These are phyloP conservation scores for Thuja plicata DNA, from an alignment of 83 land plant genomes.

Conservation along the genomic window DNA sequence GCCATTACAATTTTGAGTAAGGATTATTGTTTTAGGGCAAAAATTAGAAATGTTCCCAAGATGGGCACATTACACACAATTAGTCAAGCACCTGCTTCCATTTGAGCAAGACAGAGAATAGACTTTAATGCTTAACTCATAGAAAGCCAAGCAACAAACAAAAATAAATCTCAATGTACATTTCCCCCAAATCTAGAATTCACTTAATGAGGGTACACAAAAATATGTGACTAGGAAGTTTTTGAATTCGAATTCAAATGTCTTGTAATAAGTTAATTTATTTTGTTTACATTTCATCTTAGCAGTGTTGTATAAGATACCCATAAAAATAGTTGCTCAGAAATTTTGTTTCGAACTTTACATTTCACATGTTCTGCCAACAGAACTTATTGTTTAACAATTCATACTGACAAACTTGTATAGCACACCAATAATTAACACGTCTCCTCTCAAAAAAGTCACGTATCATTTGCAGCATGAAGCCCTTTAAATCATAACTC, in stretches of 20 bases:
- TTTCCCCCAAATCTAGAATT: neutral
- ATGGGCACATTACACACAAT: neutral
- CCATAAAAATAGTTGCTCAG: neutral
- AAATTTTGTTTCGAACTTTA: neutral
- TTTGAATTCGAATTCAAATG: too few species aligned
- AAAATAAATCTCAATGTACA: neutral
- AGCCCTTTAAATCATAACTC: neutral
- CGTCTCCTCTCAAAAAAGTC: neutral
- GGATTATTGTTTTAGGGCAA: too few species aligned
- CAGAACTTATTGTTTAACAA: neutral
- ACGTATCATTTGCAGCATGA: too few species aligned
- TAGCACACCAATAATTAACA: neutral
- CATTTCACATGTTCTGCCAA: neutral
- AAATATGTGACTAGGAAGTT: too few species aligned
- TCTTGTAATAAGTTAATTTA: too few species aligned
- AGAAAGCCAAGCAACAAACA: neutral
- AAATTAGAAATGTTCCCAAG: too few species aligned
- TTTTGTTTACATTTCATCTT: too few species aligned
- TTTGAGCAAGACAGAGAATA: neutral
- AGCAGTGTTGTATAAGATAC: too few species aligned
- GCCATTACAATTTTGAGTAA: too few species aligned
- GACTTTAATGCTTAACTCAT: neutral
- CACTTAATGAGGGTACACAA: neutral
- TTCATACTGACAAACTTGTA: conserved; percentile 1
- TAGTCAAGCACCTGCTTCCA: neutral